Base-by-base conservation (phyloP, 208 protist species). In the Crithidia bombi region DNA sequence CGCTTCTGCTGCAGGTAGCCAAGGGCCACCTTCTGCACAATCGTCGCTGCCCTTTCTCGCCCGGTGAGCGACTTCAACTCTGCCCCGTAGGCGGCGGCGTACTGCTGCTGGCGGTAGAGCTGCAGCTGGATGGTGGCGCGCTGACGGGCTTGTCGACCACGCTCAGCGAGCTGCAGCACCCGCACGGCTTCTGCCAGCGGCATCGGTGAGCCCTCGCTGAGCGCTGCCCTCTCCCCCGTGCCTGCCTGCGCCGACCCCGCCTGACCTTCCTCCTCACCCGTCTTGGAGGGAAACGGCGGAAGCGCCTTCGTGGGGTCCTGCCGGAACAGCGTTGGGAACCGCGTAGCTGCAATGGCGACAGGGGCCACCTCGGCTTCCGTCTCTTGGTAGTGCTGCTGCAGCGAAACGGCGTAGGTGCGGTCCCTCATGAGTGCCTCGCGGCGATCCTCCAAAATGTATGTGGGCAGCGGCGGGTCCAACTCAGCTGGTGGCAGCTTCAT, bases 81-180 rank as follows among this genome's bases (percentile, higher is more conserved):
- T 57, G 91, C 69, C n/a, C 77, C 79, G 49, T 82, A 74, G 5
- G 59, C 46, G 5, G 69, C 50, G 1, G 67, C 36, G 68, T 95
- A 87, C 75, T 95, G 91, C 65, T 98, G 93, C 78, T 97, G 87
- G 3, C 69, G 41, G 66, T 91, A 86, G 41, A 98, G 91, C 41
- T 85, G 75, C 35, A 94, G 57, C 75, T 98, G 96, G 66, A 96
- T 95, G 43, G 84, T 81, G n/a, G 95, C 95, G 15, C 94, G 88
- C 68, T 98, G 90, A n/a, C 95, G 87, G 7, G 95, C 97, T 73
- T 99, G 97, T 10, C 97, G 82, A 0, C 93, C 96, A 43, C 97
- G 90, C 81, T 99, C 97, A 71, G 94, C 96, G 5, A 92, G 66
- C 76, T 99, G 96, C 43, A 99, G 79, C 12, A 98, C 64, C 0